A percentile compares a stretch with the other conserved stretches of the same genome.
These are phyloP conservation scores for Mrakia blollopis DNA, from an alignment of 768 basidiomycete genomes.

Conservation along the genomic window DNA sequence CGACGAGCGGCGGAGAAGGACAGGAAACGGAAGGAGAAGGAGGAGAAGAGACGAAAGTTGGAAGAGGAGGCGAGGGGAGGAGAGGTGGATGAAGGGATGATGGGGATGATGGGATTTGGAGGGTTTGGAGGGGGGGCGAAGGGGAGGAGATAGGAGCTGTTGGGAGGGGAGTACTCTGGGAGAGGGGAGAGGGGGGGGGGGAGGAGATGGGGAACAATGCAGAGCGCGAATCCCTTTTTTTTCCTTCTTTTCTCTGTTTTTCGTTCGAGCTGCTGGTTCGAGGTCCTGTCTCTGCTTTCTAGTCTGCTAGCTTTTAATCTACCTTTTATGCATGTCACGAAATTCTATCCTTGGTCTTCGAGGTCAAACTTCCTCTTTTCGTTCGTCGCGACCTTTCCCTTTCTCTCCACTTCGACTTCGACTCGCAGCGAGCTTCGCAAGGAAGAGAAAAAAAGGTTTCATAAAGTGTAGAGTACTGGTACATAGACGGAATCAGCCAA, in stretches of 20 bases:
- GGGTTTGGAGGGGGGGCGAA: slow-evolving; percentile 59
- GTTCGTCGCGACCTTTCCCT: too few species aligned
- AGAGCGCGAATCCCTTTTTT: not conserved
- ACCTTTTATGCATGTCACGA: too few species aligned
- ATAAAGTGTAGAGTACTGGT: too few species aligned
- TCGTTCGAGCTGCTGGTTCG: not conserved
- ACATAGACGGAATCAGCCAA: too few species aligned
- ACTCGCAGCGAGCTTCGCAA: too few species aligned
- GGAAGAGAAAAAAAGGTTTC: too few species aligned
- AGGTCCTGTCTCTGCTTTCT: too few species aligned
- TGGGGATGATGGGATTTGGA: slow-evolving; percentile 81
- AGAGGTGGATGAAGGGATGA: slow-evolving; percentile 60
- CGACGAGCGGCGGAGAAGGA: slow-evolving; percentile 57
- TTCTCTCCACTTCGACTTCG: too few species aligned
- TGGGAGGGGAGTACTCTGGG: not conserved
- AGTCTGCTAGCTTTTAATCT: too few species aligned
- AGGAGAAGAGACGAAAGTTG: slow-evolving; percentile 61
- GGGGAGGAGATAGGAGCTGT: not conserved
- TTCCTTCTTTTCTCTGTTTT: not conserved
- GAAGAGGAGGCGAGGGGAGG: slow-evolving; percentile 50
- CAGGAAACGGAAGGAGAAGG: slow-evolving; percentile 51
- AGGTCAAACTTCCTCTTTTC: too few species aligned
- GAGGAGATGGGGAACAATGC: not conserved
- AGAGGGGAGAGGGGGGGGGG: not conserved
- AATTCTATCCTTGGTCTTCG: too few species aligned